Evolutionary conservation across 2,329 filamentous ascomycete species (phyloP).

Genomic region (Graphium sp.): DNA sequence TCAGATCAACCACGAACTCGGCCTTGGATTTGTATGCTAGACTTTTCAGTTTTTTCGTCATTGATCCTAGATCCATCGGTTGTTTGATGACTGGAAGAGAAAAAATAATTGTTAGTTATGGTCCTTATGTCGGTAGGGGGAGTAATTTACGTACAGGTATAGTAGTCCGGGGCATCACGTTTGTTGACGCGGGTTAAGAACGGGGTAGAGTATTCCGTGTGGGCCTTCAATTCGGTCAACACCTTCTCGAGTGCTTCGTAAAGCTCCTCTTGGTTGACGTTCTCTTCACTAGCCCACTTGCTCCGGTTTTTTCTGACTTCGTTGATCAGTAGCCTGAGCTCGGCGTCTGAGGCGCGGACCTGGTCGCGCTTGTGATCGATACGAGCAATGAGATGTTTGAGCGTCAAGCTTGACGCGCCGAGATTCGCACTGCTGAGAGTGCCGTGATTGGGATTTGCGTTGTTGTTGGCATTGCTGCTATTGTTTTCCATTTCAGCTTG

Average conservation of each 20-base stretch:
- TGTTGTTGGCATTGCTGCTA: conserved; percentile 35
- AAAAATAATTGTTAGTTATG: conserved; percentile 11
- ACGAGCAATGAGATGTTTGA: conserved; percentile 91
- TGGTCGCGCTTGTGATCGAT: conserved; percentile 86
- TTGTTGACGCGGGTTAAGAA: conserved; percentile 94
- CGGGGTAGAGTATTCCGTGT: conserved; percentile 93
- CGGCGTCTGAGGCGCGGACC: conserved; percentile 83
- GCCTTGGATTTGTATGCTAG: conserved; percentile 73
- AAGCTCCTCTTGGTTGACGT: conserved; percentile 91
- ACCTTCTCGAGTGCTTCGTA: conserved; percentile 97
- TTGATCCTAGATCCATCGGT: conserved; percentile 92
- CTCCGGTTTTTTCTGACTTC: conserved; percentile 95
- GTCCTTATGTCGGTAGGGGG: no score
- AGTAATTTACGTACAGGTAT: conserved; percentile 61
- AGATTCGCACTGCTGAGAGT: conserved; percentile 87
- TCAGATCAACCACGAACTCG: conserved; percentile 86
- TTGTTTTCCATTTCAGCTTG: conserved; percentile 83
- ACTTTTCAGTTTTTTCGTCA: conserved; percentile 93
- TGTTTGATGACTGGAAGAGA: conserved; percentile 63
- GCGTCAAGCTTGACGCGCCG: conserved; percentile 83
- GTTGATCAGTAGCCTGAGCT: conserved; percentile 83
- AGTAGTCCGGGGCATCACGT: conserved; percentile 90
- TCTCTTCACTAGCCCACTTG: conserved; percentile 98
- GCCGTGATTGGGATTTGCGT: conserved; percentile 37
- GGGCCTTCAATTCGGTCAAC: conserved; percentile 87